Evolutionary conservation across 441 rosid species (phyloP), one percentile per base, ranked within the genome.

Genomic region (Mallotus repandus): DNA sequence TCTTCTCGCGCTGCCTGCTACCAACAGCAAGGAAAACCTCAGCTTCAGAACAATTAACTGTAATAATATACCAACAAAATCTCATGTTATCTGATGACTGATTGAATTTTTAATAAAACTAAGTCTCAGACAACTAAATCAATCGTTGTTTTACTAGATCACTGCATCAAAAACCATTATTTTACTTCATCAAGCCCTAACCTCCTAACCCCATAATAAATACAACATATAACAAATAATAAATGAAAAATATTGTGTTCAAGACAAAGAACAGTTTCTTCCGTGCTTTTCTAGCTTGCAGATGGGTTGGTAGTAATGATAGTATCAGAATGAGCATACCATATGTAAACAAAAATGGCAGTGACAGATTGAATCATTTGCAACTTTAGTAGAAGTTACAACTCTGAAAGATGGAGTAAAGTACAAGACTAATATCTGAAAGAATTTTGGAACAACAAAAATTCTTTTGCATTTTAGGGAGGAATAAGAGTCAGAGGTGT

Each of bases 1-100:
- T 90, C 97, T 87, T 93, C 99, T 84, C 93, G 94, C 63, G 92
- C 98, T 60, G 93, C 93, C 99, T 96, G 99, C 99, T 96, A 96
- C 78, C 97, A 48, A 83, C 84, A 80, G 66, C 86, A 85, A 82
- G 79, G 69, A 74, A 84, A 77, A 74, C 74, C 87, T 90, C 97
- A 93, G 91, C 87, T 86, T 79, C 83, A 81, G 77, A 76, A 70
- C 74, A 54, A 76, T 52, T 11, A 69, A 68, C 38, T 46, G 25
- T 68, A 65, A 35, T 65, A 68, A 57, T 71, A 73, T 52, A 43
- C 69, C 75, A 54, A 61, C 50, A 52, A 66, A 58, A 21, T 35
- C 12, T 25, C 43, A 59, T 58, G n/a, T 32, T n/a, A 9, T 43
- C 22, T 14, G 69, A 69, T 38, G n/a, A 54, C 29, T 73, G 41